Evolutionary conservation across 2,329 filamentous ascomycete genomes (phyloP).

Genomic region (Colletotrichum brevisporum): DNA sequence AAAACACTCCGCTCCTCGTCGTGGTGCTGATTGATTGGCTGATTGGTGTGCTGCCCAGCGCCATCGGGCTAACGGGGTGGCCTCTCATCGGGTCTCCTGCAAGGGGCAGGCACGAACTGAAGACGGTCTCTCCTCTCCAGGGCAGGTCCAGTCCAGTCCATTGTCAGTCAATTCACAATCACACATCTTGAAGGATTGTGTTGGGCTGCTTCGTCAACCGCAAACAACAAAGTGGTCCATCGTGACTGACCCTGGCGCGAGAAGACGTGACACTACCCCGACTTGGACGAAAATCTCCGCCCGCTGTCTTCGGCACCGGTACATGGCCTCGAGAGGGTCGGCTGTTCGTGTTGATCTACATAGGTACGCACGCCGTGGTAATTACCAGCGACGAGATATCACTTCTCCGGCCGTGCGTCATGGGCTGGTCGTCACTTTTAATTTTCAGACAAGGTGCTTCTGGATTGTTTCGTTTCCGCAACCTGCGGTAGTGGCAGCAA

Average conservation of each 20-base stretch:
- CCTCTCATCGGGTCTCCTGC: slow-evolving; percentile 36
- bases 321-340: background rate
- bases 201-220: background rate
- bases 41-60: slow-evolving; percentile 25
- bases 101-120: slow-evolving; percentile 19
- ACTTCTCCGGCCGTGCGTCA: slow-evolving; percentile 12
- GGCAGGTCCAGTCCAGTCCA: too few species aligned
- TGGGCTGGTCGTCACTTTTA: background rate
- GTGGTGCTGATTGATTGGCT: slow-evolving; percentile 38
- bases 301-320: slow-evolving; percentile 2
- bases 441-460: background rate
- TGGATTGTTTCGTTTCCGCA: background rate
- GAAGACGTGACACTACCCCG: background rate
- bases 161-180: too few species aligned
- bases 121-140: background rate
- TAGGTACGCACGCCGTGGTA: too few species aligned
- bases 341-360: background rate
- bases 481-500: slow-evolving; percentile 1
- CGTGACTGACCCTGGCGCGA: slow-evolving; percentile 2
- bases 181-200: background rate
- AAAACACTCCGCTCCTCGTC: slow-evolving; percentile 19
- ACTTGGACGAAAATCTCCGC: slow-evolving; percentile 12
- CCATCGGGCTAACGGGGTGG: background rate
- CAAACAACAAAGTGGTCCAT: slow-evolving; percentile 13
- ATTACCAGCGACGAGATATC: background rate